Conservation (phyloP, 345 rosid genomes). For the Anacardium occidentale region DNA sequence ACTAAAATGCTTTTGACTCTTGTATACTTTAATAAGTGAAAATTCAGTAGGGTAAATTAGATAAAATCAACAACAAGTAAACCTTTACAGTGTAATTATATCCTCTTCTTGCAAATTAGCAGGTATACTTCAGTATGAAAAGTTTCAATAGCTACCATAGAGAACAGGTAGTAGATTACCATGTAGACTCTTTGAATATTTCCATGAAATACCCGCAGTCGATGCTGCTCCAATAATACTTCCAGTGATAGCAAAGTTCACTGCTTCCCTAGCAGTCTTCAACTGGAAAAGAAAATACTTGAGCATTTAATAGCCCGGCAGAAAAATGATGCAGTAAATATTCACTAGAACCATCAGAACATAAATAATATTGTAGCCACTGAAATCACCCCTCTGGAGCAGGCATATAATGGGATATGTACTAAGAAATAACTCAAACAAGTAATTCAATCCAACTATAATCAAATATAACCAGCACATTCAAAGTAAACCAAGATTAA, state of each 20-base stretch:
- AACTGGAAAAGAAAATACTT: conserved; percentile 44
- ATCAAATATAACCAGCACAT: neutral
- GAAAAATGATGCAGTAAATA: neutral
- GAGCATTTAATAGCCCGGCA: neutral
- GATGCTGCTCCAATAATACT: conserved; percentile 71
- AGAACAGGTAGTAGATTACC: conserved; percentile 40
- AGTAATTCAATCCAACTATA: neutral
- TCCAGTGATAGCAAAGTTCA: conserved; percentile 49
- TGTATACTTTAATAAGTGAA: too few relatives aligned
- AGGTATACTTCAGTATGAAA: neutral
- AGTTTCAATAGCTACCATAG: neutral
- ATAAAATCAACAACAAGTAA: too few relatives aligned
- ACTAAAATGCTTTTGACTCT: too few relatives aligned
- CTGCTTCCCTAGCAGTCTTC: conserved; percentile 82
- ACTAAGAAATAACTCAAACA: neutral
- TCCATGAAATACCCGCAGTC: conserved; percentile 84
- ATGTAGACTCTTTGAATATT: conserved; percentile 80
- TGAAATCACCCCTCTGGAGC: neutral
- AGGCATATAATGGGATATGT: too few relatives aligned
- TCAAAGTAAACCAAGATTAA: neutral
- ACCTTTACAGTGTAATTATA: too few relatives aligned
- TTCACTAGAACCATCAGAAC: neutral
- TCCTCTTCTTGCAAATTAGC: neutral
- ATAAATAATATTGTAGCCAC: neutral
- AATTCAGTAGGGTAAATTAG: too few relatives aligned